These are phyloP conservation scores for Pichia exigua DNA, from an alignment of 805 yeast species.

Conservation along the genomic window DNA sequence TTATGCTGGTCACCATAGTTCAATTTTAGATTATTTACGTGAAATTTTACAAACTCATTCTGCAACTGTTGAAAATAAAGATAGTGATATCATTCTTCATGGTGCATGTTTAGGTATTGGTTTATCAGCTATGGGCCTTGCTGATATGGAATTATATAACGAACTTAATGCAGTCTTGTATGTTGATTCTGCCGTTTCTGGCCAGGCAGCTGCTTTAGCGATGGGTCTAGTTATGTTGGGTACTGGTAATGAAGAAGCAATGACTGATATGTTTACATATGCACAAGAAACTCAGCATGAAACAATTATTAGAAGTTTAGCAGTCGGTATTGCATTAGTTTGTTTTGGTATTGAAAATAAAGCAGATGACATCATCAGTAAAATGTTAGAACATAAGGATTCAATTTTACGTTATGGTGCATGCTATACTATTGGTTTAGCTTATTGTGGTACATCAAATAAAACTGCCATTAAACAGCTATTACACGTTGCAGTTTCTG, in stretches of 20 bases:
- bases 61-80: slow-evolving; percentile 34
- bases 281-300: slow-evolving; percentile 96
- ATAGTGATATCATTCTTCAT: slow-evolving; percentile 77
- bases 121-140: slow-evolving; percentile 93
- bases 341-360: slow-evolving; percentile 79
- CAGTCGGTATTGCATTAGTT: slow-evolving; percentile 80
- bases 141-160: slow-evolving; percentile 65
- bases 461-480: slow-evolving; percentile 79
- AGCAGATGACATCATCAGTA: slow-evolving; percentile 62
- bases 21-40: slow-evolving; percentile 71
- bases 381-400: slow-evolving; percentile 65
- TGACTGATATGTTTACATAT: slow-evolving; percentile 76
- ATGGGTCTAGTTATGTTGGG: slow-evolving; percentile 97
- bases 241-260: slow-evolving; percentile 62
- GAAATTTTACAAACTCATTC: slow-evolving; percentile 58
- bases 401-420: slow-evolving; percentile 92
- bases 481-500: slow-evolving; percentile 91
- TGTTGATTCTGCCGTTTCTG: slow-evolving; percentile 87
- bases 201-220: slow-evolving; percentile 93
- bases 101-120: slow-evolving; percentile 96
- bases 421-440: slow-evolving; percentile 86
- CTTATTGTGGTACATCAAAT: slow-evolving; percentile 94
- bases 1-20: slow-evolving; percentile 94
- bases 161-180: slow-evolving; percentile 76
- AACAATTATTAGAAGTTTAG: slow-evolving; percentile 87